A percentile compares a stretch with the other conserved stretches of the same genome.
Conservation (phyloP, 768 basidiomycete genomes). For the Serendipita vermifera region DNA sequence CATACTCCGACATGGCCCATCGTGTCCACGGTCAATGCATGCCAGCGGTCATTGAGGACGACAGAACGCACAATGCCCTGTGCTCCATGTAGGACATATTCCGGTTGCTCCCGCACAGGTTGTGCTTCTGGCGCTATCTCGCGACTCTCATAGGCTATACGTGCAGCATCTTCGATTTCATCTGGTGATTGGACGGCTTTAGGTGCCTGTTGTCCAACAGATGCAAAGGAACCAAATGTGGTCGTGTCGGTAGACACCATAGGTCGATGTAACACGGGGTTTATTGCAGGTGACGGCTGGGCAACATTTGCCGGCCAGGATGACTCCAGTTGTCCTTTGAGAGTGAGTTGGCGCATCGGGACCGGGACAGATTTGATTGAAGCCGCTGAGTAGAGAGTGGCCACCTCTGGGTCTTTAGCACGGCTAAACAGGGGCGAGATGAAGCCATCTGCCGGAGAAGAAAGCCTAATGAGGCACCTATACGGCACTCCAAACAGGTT, state of each 20-base stretch:
- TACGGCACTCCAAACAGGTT: constrained; percentile 17
- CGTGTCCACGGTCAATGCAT: constrained; percentile 84
- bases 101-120: constrained; percentile 44
- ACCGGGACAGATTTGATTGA: constrained; percentile 59
- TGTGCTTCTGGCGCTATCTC: constrained; percentile 68
- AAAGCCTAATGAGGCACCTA: constrained; percentile 25
- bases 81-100: constrained; percentile 54
- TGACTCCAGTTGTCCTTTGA: constrained; percentile 19
- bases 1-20: constrained; percentile 80
- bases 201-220: not conserved
- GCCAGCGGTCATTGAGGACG: constrained; percentile 76
- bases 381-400: constrained; percentile 77
- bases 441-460: constrained; percentile 22
- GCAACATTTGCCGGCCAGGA: constrained; percentile 19
- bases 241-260: constrained; percentile 6
- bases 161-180: constrained; percentile 19
- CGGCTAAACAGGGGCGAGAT: not conserved
- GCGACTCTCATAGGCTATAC: constrained; percentile 47
- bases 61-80: constrained; percentile 71
- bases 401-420: constrained; percentile 57
- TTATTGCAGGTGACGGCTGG: constrained; percentile 2
- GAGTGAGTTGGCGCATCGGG: constrained; percentile 24
- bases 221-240: not conserved
- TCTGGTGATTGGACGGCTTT: not conserved
- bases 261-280: constrained; percentile 4